These are phyloP conservation scores for Drechslerella coelobrocha DNA, from an alignment of 2,329 filamentous ascomycete genomes.

Conservation along the genomic window DNA sequence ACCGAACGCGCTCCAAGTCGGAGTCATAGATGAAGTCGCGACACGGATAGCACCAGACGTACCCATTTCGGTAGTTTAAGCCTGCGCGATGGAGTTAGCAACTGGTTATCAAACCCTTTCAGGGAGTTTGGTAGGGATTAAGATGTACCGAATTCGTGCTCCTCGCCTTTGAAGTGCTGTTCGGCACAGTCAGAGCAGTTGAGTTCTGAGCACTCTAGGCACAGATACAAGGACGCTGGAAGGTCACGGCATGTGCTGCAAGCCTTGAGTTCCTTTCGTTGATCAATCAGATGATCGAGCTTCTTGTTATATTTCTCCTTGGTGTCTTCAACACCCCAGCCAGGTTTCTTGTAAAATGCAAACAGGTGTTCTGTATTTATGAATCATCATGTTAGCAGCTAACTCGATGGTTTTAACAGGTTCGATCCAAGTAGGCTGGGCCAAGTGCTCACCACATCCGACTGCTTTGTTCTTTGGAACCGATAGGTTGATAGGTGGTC, in stretches of 20 bases:
- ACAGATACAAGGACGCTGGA: slow-evolving; percentile 49
- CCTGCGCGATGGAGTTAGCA: slow-evolving; percentile 5
- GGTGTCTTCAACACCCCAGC: slow-evolving; percentile 43
- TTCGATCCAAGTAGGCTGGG: too few species aligned
- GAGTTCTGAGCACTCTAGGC: slow-evolving; percentile 52
- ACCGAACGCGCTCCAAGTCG: slow-evolving; percentile 75
- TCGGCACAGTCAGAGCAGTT: slow-evolving; percentile 53
- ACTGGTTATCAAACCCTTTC: neutral
- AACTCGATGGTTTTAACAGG: neutral
- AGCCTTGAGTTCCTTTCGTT: slow-evolving; percentile 33
- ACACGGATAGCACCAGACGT: slow-evolving; percentile 78
- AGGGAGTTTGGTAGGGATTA: neutral
- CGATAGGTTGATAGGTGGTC: slow-evolving; percentile 28
- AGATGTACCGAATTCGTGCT: slow-evolving; percentile 53
- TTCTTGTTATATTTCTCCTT: slow-evolving; percentile 48
- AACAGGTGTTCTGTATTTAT: slow-evolving; percentile 32
- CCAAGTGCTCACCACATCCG: slow-evolving; percentile 38
- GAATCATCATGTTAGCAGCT: slow-evolving; percentile 4
- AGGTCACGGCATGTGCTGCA: slow-evolving; percentile 42
- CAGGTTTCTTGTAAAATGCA: slow-evolving; percentile 42
- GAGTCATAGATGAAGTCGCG: slow-evolving; percentile 84
- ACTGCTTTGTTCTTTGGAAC: slow-evolving; percentile 48
- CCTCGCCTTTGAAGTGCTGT: slow-evolving; percentile 50
- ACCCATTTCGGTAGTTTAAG: slow-evolving; percentile 75
- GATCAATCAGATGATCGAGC: slow-evolving; percentile 41